These are phyloP conservation scores for Rhynchospora breviuscula DNA, from an alignment of 176 grass and related monocot species.

Conservation along the genomic window DNA sequence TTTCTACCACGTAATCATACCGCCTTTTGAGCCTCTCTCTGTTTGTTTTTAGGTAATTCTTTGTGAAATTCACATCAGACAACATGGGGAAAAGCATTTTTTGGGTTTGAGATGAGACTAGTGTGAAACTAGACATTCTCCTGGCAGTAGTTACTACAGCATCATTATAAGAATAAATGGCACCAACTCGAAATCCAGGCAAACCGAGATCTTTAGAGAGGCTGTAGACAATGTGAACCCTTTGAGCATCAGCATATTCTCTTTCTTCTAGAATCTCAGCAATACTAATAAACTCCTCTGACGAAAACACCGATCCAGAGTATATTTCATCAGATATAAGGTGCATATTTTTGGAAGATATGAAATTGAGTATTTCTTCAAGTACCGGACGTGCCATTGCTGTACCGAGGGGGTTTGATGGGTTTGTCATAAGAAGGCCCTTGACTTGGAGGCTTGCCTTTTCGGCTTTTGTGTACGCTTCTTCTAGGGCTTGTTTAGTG, in stretches of 20 bases:
- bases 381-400: constrained; percentile 33
- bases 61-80: constrained; percentile 46
- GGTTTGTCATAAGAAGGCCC: constrained; percentile 68
- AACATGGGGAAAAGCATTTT: constrained; percentile 68
- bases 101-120: constrained; percentile 89
- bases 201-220: constrained; percentile 84
- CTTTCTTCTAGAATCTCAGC: constrained; percentile 53
- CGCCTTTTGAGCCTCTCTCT: constrained; percentile 43
- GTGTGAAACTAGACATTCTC: constrained; percentile 93
- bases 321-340: constrained; percentile 94
- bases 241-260: constrained; percentile 7
- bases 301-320: constrained; percentile 69
- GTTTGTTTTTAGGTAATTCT: constrained; percentile 58
- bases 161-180: constrained; percentile 82
- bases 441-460: constrained; percentile 35
- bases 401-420: constrained; percentile 76
- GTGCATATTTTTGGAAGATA: constrained; percentile 54
- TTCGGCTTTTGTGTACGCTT: constrained; percentile 35
- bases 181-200: constrained; percentile 67
- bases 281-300: constrained; percentile 60
- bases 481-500: constrained; percentile 47
- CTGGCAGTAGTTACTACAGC: constrained; percentile 64
- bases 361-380: constrained; percentile 52
- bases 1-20: constrained; percentile 48
- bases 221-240: constrained; percentile 90